Evolutionary conservation across 352 stramenopile species (phyloP).

Genomic region (Globisporangium polare): DNA sequence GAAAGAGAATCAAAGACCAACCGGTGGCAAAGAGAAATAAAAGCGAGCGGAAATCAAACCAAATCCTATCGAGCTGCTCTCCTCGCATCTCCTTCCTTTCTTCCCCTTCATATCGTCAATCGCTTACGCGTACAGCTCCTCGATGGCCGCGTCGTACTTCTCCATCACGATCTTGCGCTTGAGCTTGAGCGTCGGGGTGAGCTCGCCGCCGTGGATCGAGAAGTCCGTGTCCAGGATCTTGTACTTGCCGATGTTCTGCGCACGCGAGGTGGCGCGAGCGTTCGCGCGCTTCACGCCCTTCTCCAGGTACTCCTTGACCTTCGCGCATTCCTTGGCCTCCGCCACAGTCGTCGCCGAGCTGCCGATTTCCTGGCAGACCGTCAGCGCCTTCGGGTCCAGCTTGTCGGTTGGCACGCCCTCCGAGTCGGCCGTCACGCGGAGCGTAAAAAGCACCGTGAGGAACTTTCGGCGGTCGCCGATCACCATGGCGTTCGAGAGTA

Average conservation of each 20-base stretch:
- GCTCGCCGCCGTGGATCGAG: slow-evolving; percentile 84
- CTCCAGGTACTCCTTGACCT: slow-evolving; percentile 75
- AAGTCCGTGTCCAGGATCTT: slow-evolving; percentile 89
- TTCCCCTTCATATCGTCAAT: neutral
- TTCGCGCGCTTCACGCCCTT: slow-evolving; percentile 80
- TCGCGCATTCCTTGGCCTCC: slow-evolving; percentile 66
- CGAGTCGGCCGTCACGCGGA: slow-evolving; percentile 75
- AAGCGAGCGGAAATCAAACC: neutral
- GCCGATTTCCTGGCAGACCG: slow-evolving; percentile 56
- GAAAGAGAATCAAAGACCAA: neutral
- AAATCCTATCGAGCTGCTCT: slow-evolving; percentile 4
- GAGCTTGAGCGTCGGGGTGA: slow-evolving; percentile 97
- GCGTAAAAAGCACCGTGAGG: slow-evolving; percentile 83
- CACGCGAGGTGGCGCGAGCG: slow-evolving; percentile 62
- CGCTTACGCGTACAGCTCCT: slow-evolving; percentile 83
- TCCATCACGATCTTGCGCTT: slow-evolving; percentile 92
- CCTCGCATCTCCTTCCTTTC: slow-evolving; percentile 3
- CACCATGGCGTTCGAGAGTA: slow-evolving; percentile 91
- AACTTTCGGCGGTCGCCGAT: slow-evolving; percentile 94
- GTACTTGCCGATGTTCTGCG: slow-evolving; percentile 87
- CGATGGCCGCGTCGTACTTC: slow-evolving; percentile 90
- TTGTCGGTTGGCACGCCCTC: slow-evolving; percentile 83
- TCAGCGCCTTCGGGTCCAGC: slow-evolving; percentile 65
- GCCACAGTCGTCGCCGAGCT: slow-evolving; percentile 62
- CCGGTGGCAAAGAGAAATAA: neutral